Base-by-base conservation (phyloP, 108 stramenopile genomes). In the Seminavis robusta region DNA sequence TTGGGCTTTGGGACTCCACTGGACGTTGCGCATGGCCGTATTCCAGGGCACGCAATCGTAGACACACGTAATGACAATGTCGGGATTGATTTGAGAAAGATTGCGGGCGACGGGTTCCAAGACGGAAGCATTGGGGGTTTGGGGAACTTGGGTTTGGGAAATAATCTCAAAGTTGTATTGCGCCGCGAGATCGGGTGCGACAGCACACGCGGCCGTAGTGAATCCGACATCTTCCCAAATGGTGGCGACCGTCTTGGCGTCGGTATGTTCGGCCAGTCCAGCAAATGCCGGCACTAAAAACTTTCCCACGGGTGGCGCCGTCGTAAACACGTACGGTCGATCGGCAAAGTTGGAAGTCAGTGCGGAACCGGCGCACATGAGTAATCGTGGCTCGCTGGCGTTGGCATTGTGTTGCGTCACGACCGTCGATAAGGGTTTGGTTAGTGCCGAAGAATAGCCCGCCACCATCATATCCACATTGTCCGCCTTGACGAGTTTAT, bases 1-100 rank as follows among this genome's bases (percentile, higher is more conserved):
- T 31, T 67, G 65, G n/a, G 65, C 65, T 11, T 57, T 57, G 10
- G 65, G 65, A 4, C 30, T 33, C 65, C 65, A 67, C 0, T 25
- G n/a, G 3, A 23, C 30, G 24, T 54, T 53, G 23, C 65, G 37
- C 2, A 67, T 25, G 23, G 59, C 49, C 25, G 24, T 1, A 10
- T 61, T 39, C 65, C 65, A 67, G 8, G 49, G 31, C 7, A 24
- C 20, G 17, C 65, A 67, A 21, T 60, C 60, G 52, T 67, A 67
- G 29, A 54, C 52, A 30, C 65, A 67, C 0, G 65, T 36, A 24
- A 67, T 57, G 24, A 67, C 65, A 7, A 67, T 49, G 33, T 67
- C 65, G 16, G 65, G 65, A 61, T 67, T n/a, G n/a, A n/a, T n/a
- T n/a, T n/a, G n/a, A n/a, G n/a, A n/a, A n/a, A n/a, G n/a, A n/a